phyloP scores from a whole-genome alignment of 1,284 basidiomycete genomes.

The Cryptococcus hybrid region DNA sequence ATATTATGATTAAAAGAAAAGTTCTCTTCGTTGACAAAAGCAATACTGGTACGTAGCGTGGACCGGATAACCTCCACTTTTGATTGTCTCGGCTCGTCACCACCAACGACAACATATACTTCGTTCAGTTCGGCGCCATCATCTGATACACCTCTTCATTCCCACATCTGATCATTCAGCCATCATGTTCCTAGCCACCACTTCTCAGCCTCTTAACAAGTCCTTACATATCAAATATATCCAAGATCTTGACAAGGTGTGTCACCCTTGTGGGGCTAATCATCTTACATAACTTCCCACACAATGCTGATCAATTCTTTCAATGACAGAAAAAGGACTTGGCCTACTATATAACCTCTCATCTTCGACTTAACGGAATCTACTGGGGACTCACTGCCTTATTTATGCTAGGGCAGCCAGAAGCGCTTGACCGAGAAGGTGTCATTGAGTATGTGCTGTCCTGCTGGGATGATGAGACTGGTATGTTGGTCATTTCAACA shows the following conservation, averaged over 20 bases:
- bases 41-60: neutral
- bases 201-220: slow-evolving; percentile 35
- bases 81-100: too few species aligned
- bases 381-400: slow-evolving; percentile 96
- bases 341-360: slow-evolving; percentile 89
- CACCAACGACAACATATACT: too few species aligned
- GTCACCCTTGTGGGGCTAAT: slow-evolving; percentile 8
- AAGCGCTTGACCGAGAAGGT: slow-evolving; percentile 75
- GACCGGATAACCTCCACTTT: slow-evolving; percentile 10
- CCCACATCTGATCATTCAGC: neutral
- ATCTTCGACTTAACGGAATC: slow-evolving; percentile 91
- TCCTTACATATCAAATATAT: slow-evolving; percentile 70
- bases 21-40: neutral
- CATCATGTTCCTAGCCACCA: neutral
- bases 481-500: slow-evolving; percentile 52
- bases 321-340: slow-evolving; percentile 69
- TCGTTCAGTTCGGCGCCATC: neutral
- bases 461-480: slow-evolving; percentile 89
- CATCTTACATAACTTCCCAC: neutral
- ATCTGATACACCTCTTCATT: neutral
- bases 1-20: neutral
- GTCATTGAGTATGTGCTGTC: slow-evolving; percentile 88
- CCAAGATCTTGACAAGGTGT: slow-evolving; percentile 66
- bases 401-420: slow-evolving; percentile 70
- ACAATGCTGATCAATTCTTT: neutral